These are phyloP conservation scores for Senecio squalidus DNA, from an alignment of 140 eudicot species.

Conservation along the genomic window DNA sequence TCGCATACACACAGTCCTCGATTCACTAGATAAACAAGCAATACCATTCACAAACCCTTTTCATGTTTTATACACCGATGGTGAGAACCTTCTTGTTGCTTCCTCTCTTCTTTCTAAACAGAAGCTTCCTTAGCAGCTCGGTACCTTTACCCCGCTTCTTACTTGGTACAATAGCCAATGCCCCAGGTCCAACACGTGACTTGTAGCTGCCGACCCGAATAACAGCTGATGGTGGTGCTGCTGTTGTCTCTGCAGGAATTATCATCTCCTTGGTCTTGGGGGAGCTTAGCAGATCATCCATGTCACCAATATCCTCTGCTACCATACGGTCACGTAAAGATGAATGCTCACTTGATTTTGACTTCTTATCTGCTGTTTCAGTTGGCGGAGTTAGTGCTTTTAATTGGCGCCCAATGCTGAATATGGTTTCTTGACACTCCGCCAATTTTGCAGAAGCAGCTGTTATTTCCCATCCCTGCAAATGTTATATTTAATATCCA, in stretches of 20 bases:
- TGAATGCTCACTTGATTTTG: conserved; percentile 35
- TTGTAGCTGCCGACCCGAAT: conserved; percentile 28
- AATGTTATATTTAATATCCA: not conserved
- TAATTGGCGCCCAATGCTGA: conserved; percentile 68
- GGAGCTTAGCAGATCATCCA: conserved; percentile 29
- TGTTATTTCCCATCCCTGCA: conserved; percentile 68
- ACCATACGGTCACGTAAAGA: conserved; percentile 74
- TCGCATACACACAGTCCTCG: conserved; percentile 12
- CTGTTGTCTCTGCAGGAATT: conserved; percentile 30
- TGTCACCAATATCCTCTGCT: conserved; percentile 42
- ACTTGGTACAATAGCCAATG: conserved; percentile 55
- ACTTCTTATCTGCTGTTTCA: conserved; percentile 22
- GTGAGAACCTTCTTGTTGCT: conserved; percentile 47
- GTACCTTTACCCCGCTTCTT: conserved; percentile 51
- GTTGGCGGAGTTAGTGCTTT: conserved; percentile 55
- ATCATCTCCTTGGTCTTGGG: conserved; percentile 47
- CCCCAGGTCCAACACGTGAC: conserved; percentile 33
- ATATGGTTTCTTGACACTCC: conserved; percentile 70
- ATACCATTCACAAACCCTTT: conserved; percentile 18
- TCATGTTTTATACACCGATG: conserved; percentile 20
- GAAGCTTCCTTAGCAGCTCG: conserved; percentile 56
- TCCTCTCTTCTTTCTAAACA: conserved; percentile 64
- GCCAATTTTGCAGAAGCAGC: conserved; percentile 70
- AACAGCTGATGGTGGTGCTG: conserved; percentile 14
- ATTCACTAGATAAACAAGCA: conserved; percentile 12